Conservation (phyloP, 2,329 filamentous ascomycete genomes). For the Cladobotryum protrusum region DNA sequence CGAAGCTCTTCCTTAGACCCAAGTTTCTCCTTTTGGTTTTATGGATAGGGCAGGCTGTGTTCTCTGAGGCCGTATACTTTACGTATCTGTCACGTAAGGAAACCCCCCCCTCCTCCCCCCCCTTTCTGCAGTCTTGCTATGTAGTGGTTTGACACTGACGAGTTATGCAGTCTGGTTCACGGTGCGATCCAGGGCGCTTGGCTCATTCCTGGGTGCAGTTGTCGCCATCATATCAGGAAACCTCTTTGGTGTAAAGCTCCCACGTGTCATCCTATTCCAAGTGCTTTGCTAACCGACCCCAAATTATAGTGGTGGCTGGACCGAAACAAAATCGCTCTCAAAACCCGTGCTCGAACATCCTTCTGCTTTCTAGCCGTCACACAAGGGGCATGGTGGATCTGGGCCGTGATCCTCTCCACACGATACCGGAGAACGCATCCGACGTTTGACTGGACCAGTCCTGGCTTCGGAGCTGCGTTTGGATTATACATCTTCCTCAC, state of each 20-base stretch:
- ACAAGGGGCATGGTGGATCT: slow-evolving; percentile 67
- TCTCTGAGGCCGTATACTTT: slow-evolving; percentile 65
- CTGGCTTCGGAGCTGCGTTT: slow-evolving; percentile 61
- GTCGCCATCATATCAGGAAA: slow-evolving; percentile 61
- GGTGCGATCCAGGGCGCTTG: slow-evolving; percentile 62
- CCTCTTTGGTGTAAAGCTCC: slow-evolving; percentile 47
- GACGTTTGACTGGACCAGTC: slow-evolving; percentile 58
- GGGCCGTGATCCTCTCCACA: slow-evolving; percentile 60
- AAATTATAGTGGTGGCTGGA: slow-evolving; percentile 48
- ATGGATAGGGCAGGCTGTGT: slow-evolving; percentile 65
- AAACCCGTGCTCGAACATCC: slow-evolving; percentile 44
- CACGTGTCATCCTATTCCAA: not conserved
- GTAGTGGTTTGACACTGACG: not conserved
- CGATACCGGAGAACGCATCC: slow-evolving; percentile 51
- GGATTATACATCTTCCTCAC: slow-evolving; percentile 62
- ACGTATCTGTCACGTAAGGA: slow-evolving; percentile 47
- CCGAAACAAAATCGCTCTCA: slow-evolving; percentile 46
- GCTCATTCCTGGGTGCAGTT: slow-evolving; percentile 64
- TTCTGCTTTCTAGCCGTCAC: slow-evolving; percentile 50
- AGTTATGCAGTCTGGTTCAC: slow-evolving; percentile 53
- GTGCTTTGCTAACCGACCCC: slow-evolving; percentile 13
- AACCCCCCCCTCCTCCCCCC: no score
- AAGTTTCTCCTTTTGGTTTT: slow-evolving; percentile 59
- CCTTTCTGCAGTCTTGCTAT: no score
- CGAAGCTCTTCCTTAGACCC: slow-evolving; percentile 52